These are phyloP conservation scores for Chlorella sp. DNA, from an alignment of 139 green algal species.

Conservation along the genomic window DNA sequence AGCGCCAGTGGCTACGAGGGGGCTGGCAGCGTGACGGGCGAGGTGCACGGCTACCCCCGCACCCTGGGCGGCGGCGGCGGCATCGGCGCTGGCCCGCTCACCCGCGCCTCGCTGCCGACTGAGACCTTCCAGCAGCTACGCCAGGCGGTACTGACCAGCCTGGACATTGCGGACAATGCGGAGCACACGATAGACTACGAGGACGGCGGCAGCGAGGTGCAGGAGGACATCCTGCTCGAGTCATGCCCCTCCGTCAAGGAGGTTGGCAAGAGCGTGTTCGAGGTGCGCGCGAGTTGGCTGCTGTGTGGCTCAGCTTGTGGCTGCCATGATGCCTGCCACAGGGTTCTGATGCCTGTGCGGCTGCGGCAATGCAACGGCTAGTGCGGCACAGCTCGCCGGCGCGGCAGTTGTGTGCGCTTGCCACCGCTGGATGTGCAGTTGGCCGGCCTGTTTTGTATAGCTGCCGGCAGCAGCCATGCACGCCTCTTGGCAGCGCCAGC, in stretches of 20 bases:
- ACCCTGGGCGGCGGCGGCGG: background rate
- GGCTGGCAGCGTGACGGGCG: background rate
- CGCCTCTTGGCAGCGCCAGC: background rate
- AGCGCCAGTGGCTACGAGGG: background rate
- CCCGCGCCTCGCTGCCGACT: constrained; percentile 2
- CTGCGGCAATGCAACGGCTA: too few species aligned
- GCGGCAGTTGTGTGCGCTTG: background rate
- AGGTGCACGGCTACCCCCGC: too few species aligned
- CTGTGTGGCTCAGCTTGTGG: too few species aligned
- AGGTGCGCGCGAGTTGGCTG: too few species aligned
- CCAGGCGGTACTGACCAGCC: constrained; percentile 44
- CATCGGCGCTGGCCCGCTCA: background rate
- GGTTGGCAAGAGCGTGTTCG: constrained; percentile 29
- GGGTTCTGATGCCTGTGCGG: too few species aligned
- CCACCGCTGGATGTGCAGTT: background rate
- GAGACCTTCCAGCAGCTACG: constrained; percentile 54
- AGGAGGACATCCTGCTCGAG: constrained; percentile 29
- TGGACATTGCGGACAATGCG: constrained; percentile 43
- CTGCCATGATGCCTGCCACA: too few species aligned
- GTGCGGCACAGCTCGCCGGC: background rate
- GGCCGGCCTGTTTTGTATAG: background rate
- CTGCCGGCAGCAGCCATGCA: background rate
- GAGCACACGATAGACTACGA: constrained; percentile 37
- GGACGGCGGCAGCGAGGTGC: constrained; percentile 13
- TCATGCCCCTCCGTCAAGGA: constrained; percentile 10